phyloP scores from a whole-genome alignment of 495 filamentous ascomycete genomes.

The Penicillium flavigenum region DNA sequence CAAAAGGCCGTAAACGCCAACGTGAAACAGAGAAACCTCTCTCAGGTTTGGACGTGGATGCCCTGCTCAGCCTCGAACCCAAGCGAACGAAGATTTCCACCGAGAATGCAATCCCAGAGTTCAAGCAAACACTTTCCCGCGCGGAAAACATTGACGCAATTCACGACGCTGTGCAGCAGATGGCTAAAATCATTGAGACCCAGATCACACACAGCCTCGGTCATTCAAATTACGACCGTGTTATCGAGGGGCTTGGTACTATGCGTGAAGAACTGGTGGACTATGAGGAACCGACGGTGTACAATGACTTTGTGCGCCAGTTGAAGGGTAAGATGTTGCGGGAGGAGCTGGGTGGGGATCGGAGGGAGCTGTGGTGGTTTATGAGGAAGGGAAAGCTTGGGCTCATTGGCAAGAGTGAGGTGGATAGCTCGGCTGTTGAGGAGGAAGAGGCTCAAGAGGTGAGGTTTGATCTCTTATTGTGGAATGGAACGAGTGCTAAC shows the following conservation, averaged over 20 bases:
- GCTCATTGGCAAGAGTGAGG: constrained; percentile 63
- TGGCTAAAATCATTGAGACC: constrained; percentile 66
- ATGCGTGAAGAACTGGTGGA: constrained; percentile 75
- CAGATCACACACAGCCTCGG: constrained; percentile 72
- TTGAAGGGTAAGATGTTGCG: constrained; percentile 71
- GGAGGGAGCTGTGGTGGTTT: constrained; percentile 79
- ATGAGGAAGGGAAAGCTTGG: constrained; percentile 67
- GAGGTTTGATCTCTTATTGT: constrained; percentile 10
- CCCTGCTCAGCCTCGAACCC: constrained; percentile 60
- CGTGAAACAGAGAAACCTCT: constrained; percentile 77
- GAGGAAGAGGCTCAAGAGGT: constrained; percentile 68
- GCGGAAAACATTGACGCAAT: constrained; percentile 62
- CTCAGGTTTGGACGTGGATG: constrained; percentile 85
- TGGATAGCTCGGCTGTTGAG: constrained; percentile 60
- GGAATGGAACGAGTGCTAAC: constrained; percentile 15
- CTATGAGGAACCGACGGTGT: constrained; percentile 72
- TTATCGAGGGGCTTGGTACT: constrained; percentile 71
- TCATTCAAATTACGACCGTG: constrained; percentile 70
- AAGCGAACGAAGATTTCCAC: constrained; percentile 66
- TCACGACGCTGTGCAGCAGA: constrained; percentile 68
- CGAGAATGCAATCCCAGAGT: constrained; percentile 85
- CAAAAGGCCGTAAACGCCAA: constrained; percentile 67
- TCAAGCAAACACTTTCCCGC: constrained; percentile 73
- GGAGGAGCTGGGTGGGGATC: constrained; percentile 76
- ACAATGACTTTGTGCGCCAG: constrained; percentile 69